Conservation (phyloP, 2,329 filamentous ascomycete genomes). For the Arachnomyces sp. region DNA sequence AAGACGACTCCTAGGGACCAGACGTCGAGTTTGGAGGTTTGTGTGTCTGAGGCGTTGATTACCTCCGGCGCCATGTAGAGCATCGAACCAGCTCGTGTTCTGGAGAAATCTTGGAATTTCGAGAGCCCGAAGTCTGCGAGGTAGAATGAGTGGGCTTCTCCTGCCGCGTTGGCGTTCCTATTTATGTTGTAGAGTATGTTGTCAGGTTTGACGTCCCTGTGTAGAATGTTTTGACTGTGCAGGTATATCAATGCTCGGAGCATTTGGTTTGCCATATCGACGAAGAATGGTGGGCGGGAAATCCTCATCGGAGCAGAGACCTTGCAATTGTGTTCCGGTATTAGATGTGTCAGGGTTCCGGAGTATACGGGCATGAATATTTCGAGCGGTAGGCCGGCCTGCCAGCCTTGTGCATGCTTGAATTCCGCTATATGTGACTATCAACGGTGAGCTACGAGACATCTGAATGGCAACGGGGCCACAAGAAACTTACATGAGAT, state of each 20-base stretch:
- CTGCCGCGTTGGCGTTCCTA: constrained; percentile 34
- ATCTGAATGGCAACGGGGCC: too few species aligned
- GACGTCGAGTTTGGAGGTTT: constrained; percentile 16
- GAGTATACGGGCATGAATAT: too few species aligned
- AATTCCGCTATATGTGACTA: too few species aligned
- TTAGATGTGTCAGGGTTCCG: too few species aligned
- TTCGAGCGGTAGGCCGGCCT: too few species aligned
- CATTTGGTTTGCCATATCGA: constrained; percentile 68
- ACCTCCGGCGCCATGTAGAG: constrained; percentile 16
- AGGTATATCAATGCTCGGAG: constrained; percentile 17
- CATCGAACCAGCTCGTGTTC: constrained; percentile 7
- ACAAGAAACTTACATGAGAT: too few species aligned
- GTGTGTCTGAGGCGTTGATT: not conserved
- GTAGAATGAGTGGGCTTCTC: constrained; percentile 10
- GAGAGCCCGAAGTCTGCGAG: constrained; percentile 18
- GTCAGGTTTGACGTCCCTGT: constrained; percentile 17
- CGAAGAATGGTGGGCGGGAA: constrained; percentile 23
- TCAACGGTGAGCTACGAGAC: too few species aligned
- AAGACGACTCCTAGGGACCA: constrained; percentile 11
- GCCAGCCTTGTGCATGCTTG: too few species aligned
- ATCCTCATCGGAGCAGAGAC: too few species aligned
- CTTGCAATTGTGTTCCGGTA: too few species aligned
- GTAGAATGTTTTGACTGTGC: constrained; percentile 9
- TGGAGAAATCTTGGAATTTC: constrained; percentile 7
- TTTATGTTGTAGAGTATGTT: constrained; percentile 17